A percentile compares a stretch with the other conserved stretches of the same genome.
Evolutionary conservation across 1,284 basidiomycete genomes (phyloP).

Genomic region (Dichomitus squalens): DNA sequence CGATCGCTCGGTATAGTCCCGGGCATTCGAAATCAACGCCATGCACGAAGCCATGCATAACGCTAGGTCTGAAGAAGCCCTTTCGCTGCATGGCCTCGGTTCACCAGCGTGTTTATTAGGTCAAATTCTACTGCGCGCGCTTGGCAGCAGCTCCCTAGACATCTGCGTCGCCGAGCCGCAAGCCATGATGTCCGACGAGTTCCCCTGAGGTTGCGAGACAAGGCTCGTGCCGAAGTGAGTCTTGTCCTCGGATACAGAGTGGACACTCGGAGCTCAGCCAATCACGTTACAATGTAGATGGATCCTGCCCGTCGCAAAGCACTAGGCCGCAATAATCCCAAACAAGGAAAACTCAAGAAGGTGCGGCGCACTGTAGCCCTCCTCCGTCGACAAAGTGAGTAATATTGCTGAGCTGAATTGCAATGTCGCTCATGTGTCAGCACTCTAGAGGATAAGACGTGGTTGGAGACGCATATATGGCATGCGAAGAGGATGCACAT

Average conservation of each 20-base stretch:
- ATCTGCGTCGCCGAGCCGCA: constrained; percentile 86
- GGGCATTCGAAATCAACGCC: constrained; percentile 85
- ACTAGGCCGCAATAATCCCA: constrained; percentile 50
- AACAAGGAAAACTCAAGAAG: constrained; percentile 58
- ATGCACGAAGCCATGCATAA: constrained; percentile 85
- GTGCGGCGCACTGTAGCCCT: constrained; percentile 55
- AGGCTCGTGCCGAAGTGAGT: constrained; percentile 79
- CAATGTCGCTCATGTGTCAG: constrained; percentile 8
- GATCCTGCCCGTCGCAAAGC: constrained; percentile 68
- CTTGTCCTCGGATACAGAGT: not conserved
- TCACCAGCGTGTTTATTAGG: constrained; percentile 21
- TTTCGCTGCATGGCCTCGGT: not conserved
- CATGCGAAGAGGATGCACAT: constrained; percentile 94
- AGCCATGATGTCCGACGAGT: constrained; percentile 91
- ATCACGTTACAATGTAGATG: constrained; percentile 57
- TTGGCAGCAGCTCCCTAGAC: constrained; percentile 90
- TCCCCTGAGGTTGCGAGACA: constrained; percentile 77
- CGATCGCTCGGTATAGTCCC: constrained; percentile 52
- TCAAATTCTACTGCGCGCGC: constrained; percentile 72
- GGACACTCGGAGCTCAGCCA: not conserved
- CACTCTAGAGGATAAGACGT: constrained; percentile 71
- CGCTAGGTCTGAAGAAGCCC: constrained; percentile 55
- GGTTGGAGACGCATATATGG: constrained; percentile 95
- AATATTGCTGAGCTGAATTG: not conserved
- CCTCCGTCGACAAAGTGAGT: constrained; percentile 67